Conservation (phyloP, 208 protist genomes). For the Wallacemonas rigidus region DNA sequence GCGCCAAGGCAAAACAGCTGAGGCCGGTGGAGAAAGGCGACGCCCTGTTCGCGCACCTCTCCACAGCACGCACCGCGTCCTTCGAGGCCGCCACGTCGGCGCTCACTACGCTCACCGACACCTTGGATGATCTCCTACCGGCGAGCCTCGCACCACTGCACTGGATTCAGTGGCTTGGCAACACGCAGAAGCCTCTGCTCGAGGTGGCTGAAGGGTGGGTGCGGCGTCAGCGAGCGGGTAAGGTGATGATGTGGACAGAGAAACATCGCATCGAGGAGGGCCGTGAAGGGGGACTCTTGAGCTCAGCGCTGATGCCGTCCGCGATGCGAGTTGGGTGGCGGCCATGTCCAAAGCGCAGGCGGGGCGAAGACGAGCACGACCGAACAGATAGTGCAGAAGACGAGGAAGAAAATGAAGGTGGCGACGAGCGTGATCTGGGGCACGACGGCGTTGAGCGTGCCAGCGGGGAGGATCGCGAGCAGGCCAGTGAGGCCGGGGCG, state of each 20-base stretch:
- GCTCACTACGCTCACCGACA: not conserved
- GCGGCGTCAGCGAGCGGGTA: not conserved
- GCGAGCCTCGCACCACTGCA: not conserved
- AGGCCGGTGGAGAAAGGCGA: not conserved
- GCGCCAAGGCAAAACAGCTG: not conserved
- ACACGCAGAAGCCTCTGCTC: conserved; percentile 4
- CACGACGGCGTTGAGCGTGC: not conserved
- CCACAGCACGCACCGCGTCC: not conserved
- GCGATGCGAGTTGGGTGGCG: not conserved
- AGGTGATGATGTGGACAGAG: too few species aligned
- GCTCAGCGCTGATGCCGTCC: not conserved
- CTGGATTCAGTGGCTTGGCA: conserved; percentile 2
- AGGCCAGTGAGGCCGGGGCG: too few species aligned
- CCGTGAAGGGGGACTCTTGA: not conserved
- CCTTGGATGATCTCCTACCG: not conserved
- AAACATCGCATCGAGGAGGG: not conserved
- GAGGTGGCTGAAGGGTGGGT: not conserved
- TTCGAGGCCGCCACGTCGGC: not conserved
- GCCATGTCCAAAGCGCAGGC: not conserved
- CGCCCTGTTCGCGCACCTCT: not conserved
- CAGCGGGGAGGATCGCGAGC: too few species aligned
- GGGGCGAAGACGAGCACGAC: not conserved
- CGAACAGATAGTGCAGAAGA: not conserved
- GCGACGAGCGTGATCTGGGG: not conserved
- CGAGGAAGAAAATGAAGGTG: not conserved